A percentile compares a stretch with the other conserved stretches of the same genome.
These are phyloP conservation scores for Diaporthe ampelina DNA, from an alignment of 2,329 filamentous ascomycete species.

Conservation along the genomic window DNA sequence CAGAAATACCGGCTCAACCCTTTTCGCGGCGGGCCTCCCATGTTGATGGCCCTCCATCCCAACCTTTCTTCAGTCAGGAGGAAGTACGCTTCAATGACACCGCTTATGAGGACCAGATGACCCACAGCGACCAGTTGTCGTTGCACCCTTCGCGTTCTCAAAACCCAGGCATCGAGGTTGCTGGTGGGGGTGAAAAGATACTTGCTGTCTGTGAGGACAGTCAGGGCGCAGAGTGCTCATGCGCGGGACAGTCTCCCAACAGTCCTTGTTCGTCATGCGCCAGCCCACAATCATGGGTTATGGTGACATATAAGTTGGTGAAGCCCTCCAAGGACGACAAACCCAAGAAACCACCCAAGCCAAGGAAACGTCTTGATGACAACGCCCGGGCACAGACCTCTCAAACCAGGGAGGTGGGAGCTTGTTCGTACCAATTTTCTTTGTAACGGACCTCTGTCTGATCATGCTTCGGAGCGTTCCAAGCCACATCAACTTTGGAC, in stretches of 20 bases:
- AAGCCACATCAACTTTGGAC: too few species aligned
- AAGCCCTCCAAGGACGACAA: neutral
- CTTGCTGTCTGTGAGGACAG: neutral
- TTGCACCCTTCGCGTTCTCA: neutral
- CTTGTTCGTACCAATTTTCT: conserved; percentile 51
- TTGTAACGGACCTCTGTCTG: too few species aligned
- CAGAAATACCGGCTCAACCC: neutral
- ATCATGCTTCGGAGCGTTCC: too few species aligned
- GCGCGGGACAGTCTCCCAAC: neutral
- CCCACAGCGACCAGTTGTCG: neutral
- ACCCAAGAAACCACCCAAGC: neutral
- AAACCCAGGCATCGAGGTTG: neutral
- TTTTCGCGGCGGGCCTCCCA: neutral
- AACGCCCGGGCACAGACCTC: conserved; percentile 51
- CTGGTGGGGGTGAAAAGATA: neutral
- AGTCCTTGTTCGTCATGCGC: neutral
- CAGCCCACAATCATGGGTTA: neutral
- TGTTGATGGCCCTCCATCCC: neutral
- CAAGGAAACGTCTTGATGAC: conserved; percentile 44
- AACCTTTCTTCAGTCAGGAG: too few species aligned
- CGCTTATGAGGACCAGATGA: neutral
- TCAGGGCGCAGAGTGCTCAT: neutral
- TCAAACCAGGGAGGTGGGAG: conserved; percentile 53
- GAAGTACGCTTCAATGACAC: neutral
- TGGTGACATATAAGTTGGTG: neutral